Base-by-base conservation (phyloP, 1,284 basidiomycete species). In the Sporisorium scitamineum region DNA sequence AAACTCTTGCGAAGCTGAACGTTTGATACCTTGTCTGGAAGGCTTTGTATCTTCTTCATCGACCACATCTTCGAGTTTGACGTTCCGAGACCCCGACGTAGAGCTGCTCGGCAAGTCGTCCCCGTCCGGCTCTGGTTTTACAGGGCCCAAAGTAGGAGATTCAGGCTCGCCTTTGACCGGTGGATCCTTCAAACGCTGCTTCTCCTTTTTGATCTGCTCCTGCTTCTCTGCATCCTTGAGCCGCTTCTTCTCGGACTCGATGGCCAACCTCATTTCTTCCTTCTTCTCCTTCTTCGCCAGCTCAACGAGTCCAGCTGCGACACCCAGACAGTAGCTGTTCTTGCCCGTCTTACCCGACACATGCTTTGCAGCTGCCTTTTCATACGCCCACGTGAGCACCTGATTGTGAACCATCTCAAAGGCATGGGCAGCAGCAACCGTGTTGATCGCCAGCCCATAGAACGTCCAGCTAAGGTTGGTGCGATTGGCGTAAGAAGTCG, bases 331-430 rank as follows among this genome's bases (percentile, higher is more conserved):
- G 52, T 78, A 78, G 14, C 61, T 68, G 37, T 76, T 76, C 54
- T 72, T 76, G 16, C 62, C 75, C 27, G 67, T 75, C 50, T 69
- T 78, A 0, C 76, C 76, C 11, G 45, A 31, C 11, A 67, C 48
- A 18, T 47, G n/a, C 29, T 64, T 68, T 0, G 26, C 20, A 0
- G 26, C 59, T 3, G 61, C 59, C 54, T 72, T 70, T 31, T 76
- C 57, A 3, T 29, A 51, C 13, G 67, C 67, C 74, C 75, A 80
- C 2, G 72, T 74, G 11, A 79, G 48, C 20, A 79, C 67, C 54
- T 73, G 74, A 34, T 80, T 80, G 60, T 74, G 70, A 11, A 77
- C 78, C 71, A 80, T 80, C 55, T 80, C 79, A 29, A 80, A 80
- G 7, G 78, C 77, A 27, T 69, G 48, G 6, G 70, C 79, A 1